Conservation (phyloP, 495 filamentous ascomycete genomes). For the Pseudevernia furfuracea region DNA sequence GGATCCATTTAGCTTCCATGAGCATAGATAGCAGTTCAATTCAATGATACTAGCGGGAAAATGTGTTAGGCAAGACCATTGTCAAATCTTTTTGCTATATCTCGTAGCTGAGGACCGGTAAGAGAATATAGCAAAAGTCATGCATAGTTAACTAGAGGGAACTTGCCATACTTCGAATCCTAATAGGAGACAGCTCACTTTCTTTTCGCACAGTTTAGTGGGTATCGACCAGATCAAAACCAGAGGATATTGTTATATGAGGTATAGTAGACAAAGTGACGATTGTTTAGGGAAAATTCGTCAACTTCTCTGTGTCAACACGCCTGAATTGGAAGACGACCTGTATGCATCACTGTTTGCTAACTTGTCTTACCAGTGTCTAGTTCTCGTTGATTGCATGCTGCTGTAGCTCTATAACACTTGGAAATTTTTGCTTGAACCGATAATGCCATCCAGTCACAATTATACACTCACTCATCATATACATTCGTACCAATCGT, state of each 20-base stretch:
- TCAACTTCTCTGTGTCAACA: too few species aligned
- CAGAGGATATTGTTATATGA: too few species aligned
- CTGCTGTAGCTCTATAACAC: background rate
- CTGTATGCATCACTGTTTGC: too few species aligned
- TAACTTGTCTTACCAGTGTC: background rate
- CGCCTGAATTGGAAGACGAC: too few species aligned
- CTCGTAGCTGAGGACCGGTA: background rate
- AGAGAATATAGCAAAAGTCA: too few species aligned
- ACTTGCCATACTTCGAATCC: too few species aligned
- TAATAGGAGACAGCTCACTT: too few species aligned
- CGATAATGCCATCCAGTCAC: background rate
- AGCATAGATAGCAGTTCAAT: conserved; percentile 17
- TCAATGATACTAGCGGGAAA: background rate
- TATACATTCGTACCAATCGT: background rate
- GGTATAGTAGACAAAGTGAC: too few species aligned
- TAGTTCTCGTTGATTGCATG: background rate
- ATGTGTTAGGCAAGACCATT: background rate
- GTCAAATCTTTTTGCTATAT: background rate
- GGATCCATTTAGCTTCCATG: conserved; percentile 8
- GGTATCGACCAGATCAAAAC: too few species aligned
- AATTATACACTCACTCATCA: background rate
- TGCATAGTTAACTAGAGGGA: too few species aligned
- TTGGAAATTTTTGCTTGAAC: background rate
- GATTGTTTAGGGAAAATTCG: too few species aligned
- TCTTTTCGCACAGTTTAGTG: too few species aligned